phyloP scores from a whole-genome alignment of 2,329 filamentous ascomycete species.

The Ascochyta viciae-villosae region DNA sequence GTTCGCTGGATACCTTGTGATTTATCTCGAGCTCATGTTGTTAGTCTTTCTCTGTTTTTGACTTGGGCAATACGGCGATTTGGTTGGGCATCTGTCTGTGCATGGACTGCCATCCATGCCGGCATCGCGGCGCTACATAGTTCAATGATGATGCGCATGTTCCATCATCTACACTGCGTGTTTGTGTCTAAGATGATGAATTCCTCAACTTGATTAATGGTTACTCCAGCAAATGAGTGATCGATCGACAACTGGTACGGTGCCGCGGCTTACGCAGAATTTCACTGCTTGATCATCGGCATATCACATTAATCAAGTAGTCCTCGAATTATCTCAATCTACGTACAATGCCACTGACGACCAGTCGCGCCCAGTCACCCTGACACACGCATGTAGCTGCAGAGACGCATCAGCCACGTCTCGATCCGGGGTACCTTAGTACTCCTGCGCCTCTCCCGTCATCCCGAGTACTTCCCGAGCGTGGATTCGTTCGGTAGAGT shows the following conservation, averaged over 20 bases:
- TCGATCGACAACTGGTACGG: too few relatives aligned
- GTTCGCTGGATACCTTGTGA: constrained; percentile 17
- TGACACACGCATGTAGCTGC: neutral
- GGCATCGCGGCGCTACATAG: neutral
- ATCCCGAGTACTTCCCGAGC: neutral
- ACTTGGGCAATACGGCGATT: neutral
- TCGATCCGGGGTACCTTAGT: neutral
- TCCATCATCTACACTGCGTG: neutral
- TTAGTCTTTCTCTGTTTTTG: neutral
- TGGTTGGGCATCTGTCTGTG: neutral
- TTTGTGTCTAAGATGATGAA: neutral
- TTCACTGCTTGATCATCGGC: too few relatives aligned
- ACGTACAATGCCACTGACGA: neutral
- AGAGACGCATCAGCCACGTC: neutral
- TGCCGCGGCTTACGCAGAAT: too few relatives aligned
- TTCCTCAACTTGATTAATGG: too few relatives aligned
- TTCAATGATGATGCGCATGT: neutral
- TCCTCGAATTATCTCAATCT: too few relatives aligned
- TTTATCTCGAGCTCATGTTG: neutral
- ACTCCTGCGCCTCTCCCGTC: neutral
- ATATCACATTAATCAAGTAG: too few relatives aligned
- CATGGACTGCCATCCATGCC: neutral
- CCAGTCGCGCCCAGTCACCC: neutral
- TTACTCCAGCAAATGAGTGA: too few relatives aligned
- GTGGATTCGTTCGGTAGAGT: neutral